Evolutionary conservation across 768 basidiomycete species (phyloP).

Genomic region (Suillus discolor): DNA sequence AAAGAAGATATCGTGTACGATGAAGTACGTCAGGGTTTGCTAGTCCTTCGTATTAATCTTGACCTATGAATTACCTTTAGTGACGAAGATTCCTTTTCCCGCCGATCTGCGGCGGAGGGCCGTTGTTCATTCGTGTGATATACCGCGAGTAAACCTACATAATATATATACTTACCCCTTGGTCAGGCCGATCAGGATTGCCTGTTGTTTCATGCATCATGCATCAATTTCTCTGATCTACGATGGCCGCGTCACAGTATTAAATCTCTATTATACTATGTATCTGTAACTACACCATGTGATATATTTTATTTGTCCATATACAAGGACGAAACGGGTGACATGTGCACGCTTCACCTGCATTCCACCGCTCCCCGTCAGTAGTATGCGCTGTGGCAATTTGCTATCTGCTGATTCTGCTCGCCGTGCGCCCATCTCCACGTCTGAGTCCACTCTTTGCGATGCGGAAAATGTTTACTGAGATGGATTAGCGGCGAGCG

Average conservation of each 20-base stretch:
- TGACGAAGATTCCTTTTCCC: background rate
- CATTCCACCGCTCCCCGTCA: no score
- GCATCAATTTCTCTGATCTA: background rate
- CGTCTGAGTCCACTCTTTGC: no score
- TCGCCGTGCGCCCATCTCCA: no score
- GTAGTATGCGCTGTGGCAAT: no score
- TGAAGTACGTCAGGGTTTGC: background rate
- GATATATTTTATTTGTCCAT: background rate
- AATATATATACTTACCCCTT: background rate
- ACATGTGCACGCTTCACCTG: no score
- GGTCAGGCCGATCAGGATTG: background rate
- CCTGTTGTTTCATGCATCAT: background rate
- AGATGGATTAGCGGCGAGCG: background rate
- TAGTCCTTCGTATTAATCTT: background rate
- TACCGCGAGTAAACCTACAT: background rate
- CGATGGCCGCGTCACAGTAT: background rate
- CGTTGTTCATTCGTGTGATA: background rate
- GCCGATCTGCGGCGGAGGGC: background rate
- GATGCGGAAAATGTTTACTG: background rate
- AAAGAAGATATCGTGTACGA: constrained; percentile 18
- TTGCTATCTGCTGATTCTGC: no score
- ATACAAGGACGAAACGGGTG: no score
- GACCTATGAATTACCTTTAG: background rate
- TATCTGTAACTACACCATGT: background rate
- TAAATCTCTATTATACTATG: background rate